Base-by-base conservation (phyloP, 331 rosid genomes). In the Malus hybrid region DNA sequence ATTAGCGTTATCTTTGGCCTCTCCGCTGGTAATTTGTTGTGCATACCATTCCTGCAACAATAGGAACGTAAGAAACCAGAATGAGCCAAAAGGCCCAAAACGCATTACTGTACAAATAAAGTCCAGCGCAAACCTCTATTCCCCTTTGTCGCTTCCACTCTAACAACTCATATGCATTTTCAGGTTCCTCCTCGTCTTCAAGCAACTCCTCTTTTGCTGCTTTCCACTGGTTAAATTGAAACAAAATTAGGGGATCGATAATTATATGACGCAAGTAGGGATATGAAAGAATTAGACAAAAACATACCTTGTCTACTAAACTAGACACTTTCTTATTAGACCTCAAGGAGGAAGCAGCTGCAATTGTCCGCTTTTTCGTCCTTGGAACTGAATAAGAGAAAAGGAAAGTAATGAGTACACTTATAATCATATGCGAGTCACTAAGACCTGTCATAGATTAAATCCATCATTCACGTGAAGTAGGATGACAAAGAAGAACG, bases 151-250 rank as follows among this genome's bases (percentile, higher is more conserved):
- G 92, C 87, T 94, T 94, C 70, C 90, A 88, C 86, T 92, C 97
- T 10, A 94, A 79, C 65, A 81, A 68, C 85, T 92, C 99, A 11
- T 80, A 86, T 42, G 90, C 83, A 79, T 87, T 86, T 66, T 85
- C 88, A 16, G 97, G 93, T 76, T 94, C 99, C 79, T 90, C 91
- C 90, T 94, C 96, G 34, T 91, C 97, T 81, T 90, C 98, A 68
- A 84, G 95, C 82, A 93, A 71, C 81, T 94, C 97, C 85, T 94
- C 99, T 85, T 94, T 94, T 19, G 99, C 99, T 74, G 97, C 99
- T 80, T 89, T 94, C 99, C 99, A 92, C 99, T 92, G 75, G 63
- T 77, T 65, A 67, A 78, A 16, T 22, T 50, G 57, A 71, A 6
- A 52, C 2, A 10, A 24, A 59, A 27, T 28, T 39, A 56, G 69